Evolutionary conservation across 2,329 filamentous ascomycete genomes (phyloP).

Genomic region (Didymella arachidicola): DNA sequence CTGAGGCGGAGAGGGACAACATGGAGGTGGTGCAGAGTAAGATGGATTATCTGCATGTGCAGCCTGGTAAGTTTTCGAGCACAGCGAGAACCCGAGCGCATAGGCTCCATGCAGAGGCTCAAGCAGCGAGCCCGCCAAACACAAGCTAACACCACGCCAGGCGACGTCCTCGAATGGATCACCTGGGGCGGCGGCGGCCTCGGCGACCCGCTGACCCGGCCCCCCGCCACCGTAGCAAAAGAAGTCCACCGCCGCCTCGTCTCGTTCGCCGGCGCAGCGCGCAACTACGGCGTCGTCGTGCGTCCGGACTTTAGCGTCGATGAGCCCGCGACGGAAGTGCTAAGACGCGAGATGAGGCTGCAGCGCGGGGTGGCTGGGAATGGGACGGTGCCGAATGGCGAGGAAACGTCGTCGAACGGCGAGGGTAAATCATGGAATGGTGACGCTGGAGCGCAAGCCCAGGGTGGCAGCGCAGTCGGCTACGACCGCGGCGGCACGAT

Average conservation of each 20-base stretch:
- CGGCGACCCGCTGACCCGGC: constrained; percentile 57
- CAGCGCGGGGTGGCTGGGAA: neutral
- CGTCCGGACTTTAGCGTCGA: constrained; percentile 51
- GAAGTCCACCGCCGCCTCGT: constrained; percentile 58
- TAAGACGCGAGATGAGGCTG: constrained; percentile 45
- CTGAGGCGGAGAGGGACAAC: constrained; percentile 44
- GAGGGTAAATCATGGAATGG: too few relatives aligned
- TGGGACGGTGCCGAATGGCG: too few relatives aligned
- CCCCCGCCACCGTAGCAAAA: constrained; percentile 54
- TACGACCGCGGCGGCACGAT: constrained; percentile 58
- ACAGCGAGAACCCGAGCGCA: too few relatives aligned
- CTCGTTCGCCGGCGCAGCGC: constrained; percentile 52
- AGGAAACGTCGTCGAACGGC: too few relatives aligned
- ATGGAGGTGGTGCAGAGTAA: constrained; percentile 55
- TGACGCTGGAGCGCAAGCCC: neutral
- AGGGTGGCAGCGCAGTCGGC: constrained; percentile 23
- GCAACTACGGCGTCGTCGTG: constrained; percentile 58
- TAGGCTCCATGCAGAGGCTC: too few relatives aligned
- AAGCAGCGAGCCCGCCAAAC: too few relatives aligned
- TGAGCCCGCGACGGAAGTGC: constrained; percentile 44
- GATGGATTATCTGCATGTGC: constrained; percentile 58
- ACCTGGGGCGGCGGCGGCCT: constrained; percentile 61
- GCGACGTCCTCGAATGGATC: constrained; percentile 60
- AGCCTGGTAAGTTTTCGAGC: constrained; percentile 40
- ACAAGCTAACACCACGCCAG: constrained; percentile 25